A percentile compares a stretch with the other conserved stretches of the same genome.
phyloP scores from a whole-genome alignment of 2,329 filamentous ascomycete genomes.

The Colletotrichum tropicale region DNA sequence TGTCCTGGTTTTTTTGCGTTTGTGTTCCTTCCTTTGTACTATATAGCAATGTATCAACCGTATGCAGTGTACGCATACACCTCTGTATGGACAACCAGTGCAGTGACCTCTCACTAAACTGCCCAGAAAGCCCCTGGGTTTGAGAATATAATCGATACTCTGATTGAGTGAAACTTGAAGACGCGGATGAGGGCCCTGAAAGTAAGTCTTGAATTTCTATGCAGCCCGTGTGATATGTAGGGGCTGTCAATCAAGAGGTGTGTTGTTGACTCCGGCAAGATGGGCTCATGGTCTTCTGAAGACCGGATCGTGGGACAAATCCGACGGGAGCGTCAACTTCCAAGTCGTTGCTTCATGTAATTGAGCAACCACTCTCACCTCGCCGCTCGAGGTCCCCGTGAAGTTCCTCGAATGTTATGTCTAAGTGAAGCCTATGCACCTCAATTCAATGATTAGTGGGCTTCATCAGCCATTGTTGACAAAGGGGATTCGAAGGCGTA shows the following conservation, averaged over 20 bases:
- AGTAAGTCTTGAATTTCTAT: background rate
- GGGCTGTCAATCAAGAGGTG: background rate
- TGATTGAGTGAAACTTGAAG: background rate
- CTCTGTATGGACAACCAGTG: background rate
- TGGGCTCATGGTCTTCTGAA: background rate
- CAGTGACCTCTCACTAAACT: background rate
- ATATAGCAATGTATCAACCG: too few species aligned
- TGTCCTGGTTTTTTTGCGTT: too few species aligned
- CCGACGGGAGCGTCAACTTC: background rate
- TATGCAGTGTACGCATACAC: too few species aligned
- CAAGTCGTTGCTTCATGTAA: background rate
- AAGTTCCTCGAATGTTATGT: background rate
- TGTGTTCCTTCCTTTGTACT: too few species aligned
- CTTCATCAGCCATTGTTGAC: background rate
- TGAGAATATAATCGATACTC: background rate
- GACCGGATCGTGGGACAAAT: background rate
- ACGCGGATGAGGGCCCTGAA: background rate
- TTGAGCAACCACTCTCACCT: background rate
- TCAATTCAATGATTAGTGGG: background rate
- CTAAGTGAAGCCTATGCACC: background rate
- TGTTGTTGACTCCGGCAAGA: background rate
- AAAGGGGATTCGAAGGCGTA: background rate
- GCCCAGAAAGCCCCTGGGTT: background rate
- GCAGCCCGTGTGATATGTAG: accelerated
- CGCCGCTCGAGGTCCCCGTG: background rate